Evolutionary conservation across 306 rosid species (phyloP), one percentile per base, ranked within the genome.

Genomic region (Cicer arietinum): DNA sequence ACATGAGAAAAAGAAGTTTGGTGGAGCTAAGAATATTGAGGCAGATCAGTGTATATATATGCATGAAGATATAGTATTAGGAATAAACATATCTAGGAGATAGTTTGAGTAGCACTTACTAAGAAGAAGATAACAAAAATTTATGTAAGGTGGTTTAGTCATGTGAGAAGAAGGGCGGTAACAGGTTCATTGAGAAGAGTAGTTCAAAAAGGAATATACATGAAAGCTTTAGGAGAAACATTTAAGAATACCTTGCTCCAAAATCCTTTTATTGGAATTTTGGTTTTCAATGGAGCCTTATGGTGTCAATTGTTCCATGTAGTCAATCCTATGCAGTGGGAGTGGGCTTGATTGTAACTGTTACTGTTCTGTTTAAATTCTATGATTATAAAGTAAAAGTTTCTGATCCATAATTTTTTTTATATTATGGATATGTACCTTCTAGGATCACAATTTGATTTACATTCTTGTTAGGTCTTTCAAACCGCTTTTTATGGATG

Each of bases 401-500:
- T 37, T 17, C 14, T 20, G 67, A 62, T 69, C 20, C 67, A 37
- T 60, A 9, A 25, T 25, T 7, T 44, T 13, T 69, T 42, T 39
- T 39, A 10, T 53, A 25, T 41, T 40, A 56, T 40, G 7, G 8
- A 68, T 51, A 62, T 13, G 25, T 62, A 16, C 2, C 12, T 37
- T 58, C n/a, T 37, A 35, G 40, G 64, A 52, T 70, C 46, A 57
- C 65, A 48, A 51, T 66, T 63, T 75, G 67, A 54, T 69, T 75
- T 43, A 6, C 66, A 25, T 71, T 78, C 61, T 80, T 79, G 79
- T 63, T 81, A 89, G 97, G 97, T 72, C 92, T 94, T 76, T 72
- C 86, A 61, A 94, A 91, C 76, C 90, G 97, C 58, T 90, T 88
- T 79, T 74, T 60, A 60, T 94, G 97, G 98, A 94, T 94, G 98